Evolutionary conservation across 2,329 filamentous ascomycete species (phyloP).

Genomic region (Pyrenochaeta sp.): DNA sequence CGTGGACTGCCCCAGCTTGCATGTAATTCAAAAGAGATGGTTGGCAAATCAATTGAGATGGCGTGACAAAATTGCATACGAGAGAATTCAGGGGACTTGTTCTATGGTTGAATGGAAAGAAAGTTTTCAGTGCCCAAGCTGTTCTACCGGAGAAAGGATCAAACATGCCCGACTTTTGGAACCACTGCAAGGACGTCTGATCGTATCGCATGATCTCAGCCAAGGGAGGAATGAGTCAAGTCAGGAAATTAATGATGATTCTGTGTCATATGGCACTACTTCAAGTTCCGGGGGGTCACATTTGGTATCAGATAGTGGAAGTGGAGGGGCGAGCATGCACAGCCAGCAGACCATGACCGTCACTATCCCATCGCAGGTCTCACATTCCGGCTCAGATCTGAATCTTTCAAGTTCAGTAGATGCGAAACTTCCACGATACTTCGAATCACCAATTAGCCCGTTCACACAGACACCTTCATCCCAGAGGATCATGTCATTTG

Average conservation of each 20-base stretch:
- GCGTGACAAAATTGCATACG: conserved; percentile 40
- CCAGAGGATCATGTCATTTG: conserved; percentile 11
- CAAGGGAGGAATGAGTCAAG: conserved; percentile 30
- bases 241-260: conserved; percentile 27
- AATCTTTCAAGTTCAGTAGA: conserved; percentile 6
- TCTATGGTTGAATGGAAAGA: conserved; percentile 37
- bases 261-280: conserved; percentile 23
- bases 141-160: conserved; percentile 37
- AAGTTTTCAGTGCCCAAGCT: conserved; percentile 42
- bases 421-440: conserved; percentile 23
- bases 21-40: conserved; percentile 37
- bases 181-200: conserved; percentile 35
- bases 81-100: conserved; percentile 29
- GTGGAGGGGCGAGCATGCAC: conserved; percentile 19
- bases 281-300: conserved; percentile 22
- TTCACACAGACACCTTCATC: conserved; percentile 8
- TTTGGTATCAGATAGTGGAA: conserved; percentile 22
- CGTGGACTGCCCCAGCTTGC: conserved; percentile 45
- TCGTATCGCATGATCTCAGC: conserved; percentile 24
- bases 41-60: conserved; percentile 42
- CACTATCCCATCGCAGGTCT: conserved; percentile 16
- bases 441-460: conserved; percentile 33
- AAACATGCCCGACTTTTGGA: conserved; percentile 47
- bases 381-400: conserved; percentile 13
- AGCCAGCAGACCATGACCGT: conserved; percentile 24